Base-by-base conservation (phyloP, 805 yeast species). In the Zygotorulaspora sp. region DNA sequence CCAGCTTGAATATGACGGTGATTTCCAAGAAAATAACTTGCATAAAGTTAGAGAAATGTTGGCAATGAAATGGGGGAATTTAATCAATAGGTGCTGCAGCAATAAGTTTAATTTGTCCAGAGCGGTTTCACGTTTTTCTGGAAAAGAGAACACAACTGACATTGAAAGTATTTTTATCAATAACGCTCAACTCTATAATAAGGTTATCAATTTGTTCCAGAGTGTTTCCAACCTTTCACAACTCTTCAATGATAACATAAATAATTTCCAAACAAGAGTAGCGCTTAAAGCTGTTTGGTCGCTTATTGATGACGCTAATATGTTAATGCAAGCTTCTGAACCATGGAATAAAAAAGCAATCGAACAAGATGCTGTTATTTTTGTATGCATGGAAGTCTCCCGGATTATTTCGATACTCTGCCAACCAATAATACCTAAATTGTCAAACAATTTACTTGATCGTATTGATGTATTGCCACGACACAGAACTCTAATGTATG, bases 11-110 rank as follows among this genome's bases (percentile, higher is more conserved):
- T 70, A 74, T 19, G 98, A 92, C 62, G 77, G 89, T 48, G 88
- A 88, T 49, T 92, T 81, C 57, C 74, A 80, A 21, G 84, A 80
- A 35, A 71, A 63, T 11, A 69, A 70, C 27, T 63, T 84, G 38
- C 63, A 64, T 28, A 56, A 58, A 20, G 62, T 78, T 5, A 70
- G 94, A 45, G 78, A 77, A 22, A 75, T 78, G 49, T 66, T 90
- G 27, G 78, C 86, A 40, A 86, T 87, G 43, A 89, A 89, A 57
- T 80, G 80, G 63, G 88, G 92, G 31, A 92, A 90, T 53, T 67
- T 89, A 33, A 68, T 83, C 14, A 74, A 80, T 44, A 69, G 98
- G 43, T 74, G 80, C 23, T 78, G 94, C 38, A 85, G 89, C 1
- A 67, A 72, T 22, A 77, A 79, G 40, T 90, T 90, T 52, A 61